A percentile compares a stretch with the other conserved stretches of the same genome.
Conservation (phyloP, 139 green algal genomes). For the Picochlorum sp. region DNA sequence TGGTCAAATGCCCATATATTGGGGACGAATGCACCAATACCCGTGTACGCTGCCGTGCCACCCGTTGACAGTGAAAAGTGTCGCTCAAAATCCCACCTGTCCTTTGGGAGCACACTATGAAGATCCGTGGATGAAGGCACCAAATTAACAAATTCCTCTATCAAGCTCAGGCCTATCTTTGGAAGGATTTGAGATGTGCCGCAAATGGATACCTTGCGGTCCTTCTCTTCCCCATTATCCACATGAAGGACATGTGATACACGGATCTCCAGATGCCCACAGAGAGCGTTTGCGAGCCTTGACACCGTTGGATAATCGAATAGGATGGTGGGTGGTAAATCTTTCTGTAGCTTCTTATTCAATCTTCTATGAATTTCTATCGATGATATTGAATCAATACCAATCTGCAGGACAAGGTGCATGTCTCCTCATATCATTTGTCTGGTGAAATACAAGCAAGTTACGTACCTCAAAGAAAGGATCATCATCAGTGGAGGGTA, state of each 20-base stretch:
- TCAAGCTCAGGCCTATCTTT: not conserved
- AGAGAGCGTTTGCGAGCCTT: too few species aligned
- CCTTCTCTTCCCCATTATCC: not conserved
- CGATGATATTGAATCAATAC: constrained; percentile 50
- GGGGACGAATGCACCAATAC: constrained; percentile 51
- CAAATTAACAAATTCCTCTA: too few species aligned
- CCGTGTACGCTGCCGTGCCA: constrained; percentile 13
- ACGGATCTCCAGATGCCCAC: too few species aligned
- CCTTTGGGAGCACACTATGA: constrained; percentile 54
- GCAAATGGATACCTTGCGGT: not conserved
- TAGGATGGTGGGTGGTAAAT: constrained; percentile 28
- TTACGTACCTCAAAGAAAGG: constrained; percentile 2
- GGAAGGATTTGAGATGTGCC: constrained; percentile 3
- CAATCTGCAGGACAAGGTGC: constrained; percentile 21
- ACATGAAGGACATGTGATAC: too few species aligned
- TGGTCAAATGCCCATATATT: constrained; percentile 54
- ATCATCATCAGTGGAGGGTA: not conserved
- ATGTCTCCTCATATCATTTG: not conserved
- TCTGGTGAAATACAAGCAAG: not conserved
- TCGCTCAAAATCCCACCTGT: constrained; percentile 32
- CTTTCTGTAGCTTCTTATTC: constrained; percentile 19
- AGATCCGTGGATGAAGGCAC: constrained; percentile 6
- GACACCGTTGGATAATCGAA: constrained; percentile 42
- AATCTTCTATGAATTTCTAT: constrained; percentile 8
- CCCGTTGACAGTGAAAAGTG: constrained; percentile 33